phyloP scores from a whole-genome alignment of 1,284 basidiomycete species.

The Cutaneotrichosporon sp. region DNA sequence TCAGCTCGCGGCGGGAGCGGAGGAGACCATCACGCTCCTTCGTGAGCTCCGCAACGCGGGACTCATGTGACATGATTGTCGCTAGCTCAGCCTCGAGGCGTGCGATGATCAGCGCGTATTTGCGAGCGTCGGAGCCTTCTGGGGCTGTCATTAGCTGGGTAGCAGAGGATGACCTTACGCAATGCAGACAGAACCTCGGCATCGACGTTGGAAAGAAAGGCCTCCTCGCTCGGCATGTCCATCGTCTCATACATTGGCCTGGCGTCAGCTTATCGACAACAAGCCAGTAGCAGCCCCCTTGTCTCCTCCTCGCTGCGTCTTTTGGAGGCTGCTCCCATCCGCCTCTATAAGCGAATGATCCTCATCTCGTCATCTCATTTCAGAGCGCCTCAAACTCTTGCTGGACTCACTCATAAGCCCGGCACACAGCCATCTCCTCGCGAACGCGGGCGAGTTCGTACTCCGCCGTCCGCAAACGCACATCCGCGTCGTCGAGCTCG shows the following conservation, averaged over 20 bases:
- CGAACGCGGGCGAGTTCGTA: slow-evolving; percentile 39
- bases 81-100: slow-evolving; percentile 38
- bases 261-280: background rate
- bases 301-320: too few species aligned
- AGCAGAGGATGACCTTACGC: slow-evolving; percentile 24
- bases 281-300: too few species aligned
- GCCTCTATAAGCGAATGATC: too few species aligned
- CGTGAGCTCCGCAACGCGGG: slow-evolving; percentile 24
- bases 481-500: slow-evolving; percentile 33
- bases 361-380: too few species aligned
- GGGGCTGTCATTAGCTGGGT: slow-evolving; percentile 16
- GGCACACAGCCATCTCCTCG: slow-evolving; percentile 39
- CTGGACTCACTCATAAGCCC: slow-evolving; percentile 39
- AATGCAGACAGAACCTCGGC: slow-evolving; percentile 20
- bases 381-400: too few species aligned
- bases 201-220: slow-evolving; percentile 18
- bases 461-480: slow-evolving; percentile 31
- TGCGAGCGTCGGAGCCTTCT: slow-evolving; percentile 24
- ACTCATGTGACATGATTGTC: slow-evolving; percentile 35
- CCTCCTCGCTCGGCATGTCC: slow-evolving; percentile 25
- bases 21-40: slow-evolving; percentile 36
- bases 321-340: too few species aligned
- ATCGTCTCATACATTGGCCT: slow-evolving; percentile 33
- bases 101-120: slow-evolving; percentile 30
- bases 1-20: slow-evolving; percentile 38